Evolutionary conservation across 2,329 filamentous ascomycete genomes (phyloP).

Genomic region (Parastagonospora avenae): DNA sequence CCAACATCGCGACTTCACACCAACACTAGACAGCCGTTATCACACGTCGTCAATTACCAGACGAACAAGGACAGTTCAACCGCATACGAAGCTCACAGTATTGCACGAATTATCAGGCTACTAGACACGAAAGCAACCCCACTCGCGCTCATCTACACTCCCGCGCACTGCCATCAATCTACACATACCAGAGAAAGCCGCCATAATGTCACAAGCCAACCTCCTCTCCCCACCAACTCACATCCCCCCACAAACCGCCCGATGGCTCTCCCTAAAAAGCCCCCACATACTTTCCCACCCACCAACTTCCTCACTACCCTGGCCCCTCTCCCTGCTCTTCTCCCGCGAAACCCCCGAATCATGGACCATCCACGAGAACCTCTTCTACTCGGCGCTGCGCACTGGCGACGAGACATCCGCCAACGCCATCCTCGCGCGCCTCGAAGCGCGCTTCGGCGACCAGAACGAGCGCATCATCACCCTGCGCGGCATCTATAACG

Average conservation of each 20-base stretch:
- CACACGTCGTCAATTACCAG: background rate
- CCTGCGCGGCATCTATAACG: conserved; percentile 79
- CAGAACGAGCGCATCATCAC: conserved; percentile 87
- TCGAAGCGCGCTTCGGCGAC: conserved; percentile 79
- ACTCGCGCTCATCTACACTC: no score
- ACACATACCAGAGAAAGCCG: background rate
- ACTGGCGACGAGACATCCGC: conserved; percentile 83
- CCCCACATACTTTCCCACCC: conserved; percentile 46
- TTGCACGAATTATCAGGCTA: no score
- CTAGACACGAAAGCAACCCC: no score
- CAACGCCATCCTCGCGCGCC: conserved; percentile 72
- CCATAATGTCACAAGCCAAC: conserved; percentile 39
- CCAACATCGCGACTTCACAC: conserved; percentile 10
- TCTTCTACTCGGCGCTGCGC: conserved; percentile 81
- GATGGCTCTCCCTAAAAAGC: conserved; percentile 56
- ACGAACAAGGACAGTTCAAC: background rate
- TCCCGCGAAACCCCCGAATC: conserved; percentile 73
- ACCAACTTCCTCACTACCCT: conserved; percentile 51
- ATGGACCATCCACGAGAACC: conserved; percentile 86
- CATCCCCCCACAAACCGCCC: conserved; percentile 46
- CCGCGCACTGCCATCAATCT: no score
- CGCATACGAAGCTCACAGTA: no score
- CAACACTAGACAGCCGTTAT: background rate
- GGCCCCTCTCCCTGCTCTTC: conserved; percentile 58
- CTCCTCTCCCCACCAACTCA: conserved; percentile 49